Conservation (phyloP, 2,329 filamentous ascomycete species). For the Fusarium euwallaceae region DNA sequence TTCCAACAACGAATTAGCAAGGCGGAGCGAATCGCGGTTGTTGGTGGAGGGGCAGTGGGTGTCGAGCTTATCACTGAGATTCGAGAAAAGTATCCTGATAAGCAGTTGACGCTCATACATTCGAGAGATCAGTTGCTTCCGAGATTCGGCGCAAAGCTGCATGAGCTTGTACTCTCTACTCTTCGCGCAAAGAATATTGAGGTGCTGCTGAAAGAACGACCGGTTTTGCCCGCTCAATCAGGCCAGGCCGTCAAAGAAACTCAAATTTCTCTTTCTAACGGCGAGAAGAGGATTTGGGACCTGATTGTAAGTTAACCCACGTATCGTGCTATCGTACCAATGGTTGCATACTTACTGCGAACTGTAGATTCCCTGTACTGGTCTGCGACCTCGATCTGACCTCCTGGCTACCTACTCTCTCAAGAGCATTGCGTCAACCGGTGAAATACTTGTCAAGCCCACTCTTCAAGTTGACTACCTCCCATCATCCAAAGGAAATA, state of each 20-base stretch:
- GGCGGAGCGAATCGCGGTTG: slow-evolving; percentile 3
- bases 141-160: slow-evolving; percentile 21
- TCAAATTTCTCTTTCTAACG: neutral
- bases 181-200: neutral
- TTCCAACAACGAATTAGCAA: slow-evolving; percentile 10
- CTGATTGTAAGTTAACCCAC: slow-evolving; percentile 12
- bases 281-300: slow-evolving; percentile 5
- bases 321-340: fast-evolving
- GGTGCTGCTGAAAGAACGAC: slow-evolving; percentile 11
- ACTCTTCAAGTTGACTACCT: slow-evolving; percentile 21
- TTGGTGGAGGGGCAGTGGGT: slow-evolving; percentile 32
- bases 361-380: slow-evolving; percentile 30
- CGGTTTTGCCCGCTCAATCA: neutral
- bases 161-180: neutral
- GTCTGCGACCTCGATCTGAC: slow-evolving; percentile 21
- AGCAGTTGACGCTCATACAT: slow-evolving; percentile 22
- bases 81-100: slow-evolving; percentile 8
- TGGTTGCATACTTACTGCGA: neutral
- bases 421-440: slow-evolving; percentile 9
- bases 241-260: neutral
- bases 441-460: slow-evolving; percentile 15
- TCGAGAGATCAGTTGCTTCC: slow-evolving; percentile 21
- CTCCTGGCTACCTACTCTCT: neutral
- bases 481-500: neutral
- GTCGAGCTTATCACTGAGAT: slow-evolving; percentile 29